Evolutionary conservation across 2,329 filamentous ascomycete genomes (phyloP).

Genomic region (Penicillium digitatum): DNA sequence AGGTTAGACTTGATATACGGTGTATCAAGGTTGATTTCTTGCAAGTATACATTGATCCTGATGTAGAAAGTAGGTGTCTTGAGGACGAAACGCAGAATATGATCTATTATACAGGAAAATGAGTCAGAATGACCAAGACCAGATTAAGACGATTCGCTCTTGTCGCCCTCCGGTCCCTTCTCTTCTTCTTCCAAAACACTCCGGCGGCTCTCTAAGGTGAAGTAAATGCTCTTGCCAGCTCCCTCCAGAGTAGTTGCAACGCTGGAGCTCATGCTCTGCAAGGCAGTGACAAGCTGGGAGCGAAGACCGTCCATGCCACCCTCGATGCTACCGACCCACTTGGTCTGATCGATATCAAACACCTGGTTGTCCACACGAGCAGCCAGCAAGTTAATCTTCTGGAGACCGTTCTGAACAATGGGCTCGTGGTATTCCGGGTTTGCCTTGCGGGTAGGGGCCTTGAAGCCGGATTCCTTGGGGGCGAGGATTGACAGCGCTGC

Average conservation of each 20-base stretch:
- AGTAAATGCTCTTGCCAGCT: slow-evolving; percentile 74
- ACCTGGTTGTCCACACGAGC: slow-evolving; percentile 81
- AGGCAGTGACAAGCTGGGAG: slow-evolving; percentile 72
- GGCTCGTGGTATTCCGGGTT: slow-evolving; percentile 79
- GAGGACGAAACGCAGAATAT: slow-evolving; percentile 25
- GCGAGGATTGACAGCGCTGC: slow-evolving; percentile 73
- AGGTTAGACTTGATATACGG: not conserved
- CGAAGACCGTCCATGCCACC: slow-evolving; percentile 77
- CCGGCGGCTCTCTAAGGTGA: slow-evolving; percentile 79
- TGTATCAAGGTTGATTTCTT: slow-evolving; percentile 13
- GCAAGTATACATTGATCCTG: slow-evolving; percentile 23
- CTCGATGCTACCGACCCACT: slow-evolving; percentile 71
- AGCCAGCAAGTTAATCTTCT: slow-evolving; percentile 82
- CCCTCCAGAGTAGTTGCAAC: slow-evolving; percentile 76
- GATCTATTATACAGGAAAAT: slow-evolving; percentile 37
- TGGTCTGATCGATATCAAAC: slow-evolving; percentile 69
- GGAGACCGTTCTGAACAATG: slow-evolving; percentile 71
- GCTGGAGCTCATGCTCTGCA: slow-evolving; percentile 74
- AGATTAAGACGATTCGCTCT: slow-evolving; percentile 32
- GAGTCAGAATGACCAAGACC: slow-evolving; percentile 11
- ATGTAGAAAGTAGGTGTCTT: slow-evolving; percentile 16
- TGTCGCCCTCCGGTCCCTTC: slow-evolving; percentile 34
- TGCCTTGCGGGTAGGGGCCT: slow-evolving; percentile 69
- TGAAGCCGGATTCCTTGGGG: slow-evolving; percentile 68
- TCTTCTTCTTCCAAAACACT: slow-evolving; percentile 73